Evolutionary conservation across 306 rosid species (phyloP).

Genomic region (Pterocarpus santalinus): DNA sequence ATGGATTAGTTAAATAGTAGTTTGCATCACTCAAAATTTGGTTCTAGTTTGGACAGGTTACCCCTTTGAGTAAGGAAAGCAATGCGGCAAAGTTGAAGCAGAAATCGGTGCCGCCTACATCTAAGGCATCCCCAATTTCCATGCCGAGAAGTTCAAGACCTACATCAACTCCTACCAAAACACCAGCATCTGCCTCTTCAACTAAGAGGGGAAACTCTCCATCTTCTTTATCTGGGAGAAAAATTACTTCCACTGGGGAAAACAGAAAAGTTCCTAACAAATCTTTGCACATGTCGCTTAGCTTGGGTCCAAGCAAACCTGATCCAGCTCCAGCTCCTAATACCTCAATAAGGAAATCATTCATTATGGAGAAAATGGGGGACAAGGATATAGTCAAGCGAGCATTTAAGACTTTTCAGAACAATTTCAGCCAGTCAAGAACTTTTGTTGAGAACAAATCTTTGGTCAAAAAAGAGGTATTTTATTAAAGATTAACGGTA

Average conservation of each 20-base stretch:
- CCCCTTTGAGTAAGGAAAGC: constrained; percentile 55
- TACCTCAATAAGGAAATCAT: constrained; percentile 59
- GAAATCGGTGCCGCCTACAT: constrained; percentile 51
- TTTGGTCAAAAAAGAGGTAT: constrained; percentile 64
- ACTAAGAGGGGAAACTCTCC: constrained; percentile 51
- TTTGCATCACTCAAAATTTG: constrained; percentile 7
- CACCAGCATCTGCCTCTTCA: constrained; percentile 51
- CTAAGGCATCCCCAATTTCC: constrained; percentile 60
- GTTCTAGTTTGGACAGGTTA: constrained; percentile 53
- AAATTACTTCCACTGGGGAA: constrained; percentile 47
- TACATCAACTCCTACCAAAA: constrained; percentile 47
- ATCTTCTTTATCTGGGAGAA: constrained; percentile 57
- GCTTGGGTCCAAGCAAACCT: constrained; percentile 57
- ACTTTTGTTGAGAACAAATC: constrained; percentile 56
- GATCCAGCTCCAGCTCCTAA: constrained; percentile 57
- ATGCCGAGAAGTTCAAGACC: constrained; percentile 60
- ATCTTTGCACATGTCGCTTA: constrained; percentile 68
- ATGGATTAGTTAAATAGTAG: constrained; percentile 1
- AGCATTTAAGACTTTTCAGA: constrained; percentile 82
- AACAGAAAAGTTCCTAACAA: constrained; percentile 60
- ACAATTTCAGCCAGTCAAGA: constrained; percentile 59
- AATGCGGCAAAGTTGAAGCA: constrained; percentile 57
- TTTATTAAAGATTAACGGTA: neutral
- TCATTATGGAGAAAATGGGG: constrained; percentile 83
- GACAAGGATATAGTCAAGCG: constrained; percentile 87